Percentiles rank a stretch among this genome's conserved stretches.
These are phyloP conservation scores for Mortierella sp. DNA, from an alignment of 371 early-diverging fungal genomes.

Conservation along the genomic window DNA sequence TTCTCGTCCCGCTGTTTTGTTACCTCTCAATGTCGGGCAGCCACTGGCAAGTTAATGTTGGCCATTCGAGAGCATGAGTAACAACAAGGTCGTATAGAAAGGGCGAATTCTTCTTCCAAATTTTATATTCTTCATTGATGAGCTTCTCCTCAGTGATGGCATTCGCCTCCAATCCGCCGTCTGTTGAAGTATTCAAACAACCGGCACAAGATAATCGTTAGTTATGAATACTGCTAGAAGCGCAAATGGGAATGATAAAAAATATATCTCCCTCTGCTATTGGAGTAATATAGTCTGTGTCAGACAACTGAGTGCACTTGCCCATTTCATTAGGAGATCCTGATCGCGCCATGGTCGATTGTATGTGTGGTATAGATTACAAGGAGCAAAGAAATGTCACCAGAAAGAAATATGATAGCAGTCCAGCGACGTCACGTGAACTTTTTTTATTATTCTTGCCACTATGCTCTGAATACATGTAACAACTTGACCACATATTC, in stretches of 20 bases:
- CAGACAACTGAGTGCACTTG: constrained; percentile 22
- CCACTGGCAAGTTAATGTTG: constrained; percentile 98
- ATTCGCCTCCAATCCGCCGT: constrained; percentile 57
- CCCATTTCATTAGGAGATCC: constrained; percentile 57
- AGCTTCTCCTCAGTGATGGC: constrained; percentile 79
- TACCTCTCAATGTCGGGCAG: constrained; percentile 94
- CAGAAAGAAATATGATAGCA: too few relatives aligned
- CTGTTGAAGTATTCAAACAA: constrained; percentile 12
- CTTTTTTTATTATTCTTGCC: not conserved
- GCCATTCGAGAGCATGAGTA: constrained; percentile 98
- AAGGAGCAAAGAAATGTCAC: too few relatives aligned
- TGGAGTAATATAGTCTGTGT: not conserved
- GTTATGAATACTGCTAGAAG: not conserved
- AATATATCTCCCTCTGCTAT: not conserved
- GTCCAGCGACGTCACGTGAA: too few relatives aligned
- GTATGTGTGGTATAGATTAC: constrained; percentile 45
- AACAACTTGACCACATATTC: constrained; percentile 48
- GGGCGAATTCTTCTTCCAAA: constrained; percentile 99
- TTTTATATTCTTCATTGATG: constrained; percentile 96
- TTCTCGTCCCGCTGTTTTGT: not conserved
- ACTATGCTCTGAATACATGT: constrained; percentile 49
- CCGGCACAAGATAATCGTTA: constrained; percentile 7
- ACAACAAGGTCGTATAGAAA: constrained; percentile 98
- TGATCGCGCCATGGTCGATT: constrained; percentile 55
- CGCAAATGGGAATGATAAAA: not conserved